Conservation (phyloP, 768 basidiomycete genomes). For the Naganishia vishniacii region DNA sequence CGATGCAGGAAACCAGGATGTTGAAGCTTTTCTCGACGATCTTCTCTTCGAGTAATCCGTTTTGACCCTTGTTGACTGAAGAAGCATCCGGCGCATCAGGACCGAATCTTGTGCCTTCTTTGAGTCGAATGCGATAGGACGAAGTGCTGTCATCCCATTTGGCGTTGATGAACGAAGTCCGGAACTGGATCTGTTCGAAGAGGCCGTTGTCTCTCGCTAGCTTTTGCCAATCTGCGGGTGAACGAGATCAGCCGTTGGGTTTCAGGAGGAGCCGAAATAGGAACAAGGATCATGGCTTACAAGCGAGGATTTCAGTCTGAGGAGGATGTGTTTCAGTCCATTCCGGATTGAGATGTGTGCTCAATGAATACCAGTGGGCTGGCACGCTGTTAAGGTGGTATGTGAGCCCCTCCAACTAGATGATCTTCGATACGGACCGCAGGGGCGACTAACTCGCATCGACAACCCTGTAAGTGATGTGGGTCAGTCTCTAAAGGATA, state of each 20-base stretch:
- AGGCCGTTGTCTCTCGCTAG: conserved; percentile 25
- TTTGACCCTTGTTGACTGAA: neutral
- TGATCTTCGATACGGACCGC: neutral
- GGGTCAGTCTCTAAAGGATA: neutral
- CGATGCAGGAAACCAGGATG: conserved; percentile 28
- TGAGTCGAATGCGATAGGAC: conserved; percentile 20
- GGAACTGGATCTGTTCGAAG: conserved; percentile 25
- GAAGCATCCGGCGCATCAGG: conserved; percentile 18
- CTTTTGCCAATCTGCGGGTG: conserved; percentile 28
- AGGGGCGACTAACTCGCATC: conserved; percentile 33
- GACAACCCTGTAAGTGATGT: conserved; percentile 30
- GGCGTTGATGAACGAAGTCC: conserved; percentile 21
- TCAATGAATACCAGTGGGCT: conserved; percentile 30
- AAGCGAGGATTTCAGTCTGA: conserved; percentile 30
- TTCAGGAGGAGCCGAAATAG: no score
- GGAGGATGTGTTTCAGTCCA: conserved; percentile 32
- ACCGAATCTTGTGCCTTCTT: neutral
- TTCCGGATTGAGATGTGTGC: conserved; percentile 28
- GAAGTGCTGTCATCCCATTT: conserved; percentile 22
- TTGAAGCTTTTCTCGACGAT: conserved; percentile 13
- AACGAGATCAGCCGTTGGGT: neutral
- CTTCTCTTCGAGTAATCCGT: neutral
- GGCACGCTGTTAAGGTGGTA: conserved; percentile 20
- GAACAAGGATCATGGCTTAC: no score
- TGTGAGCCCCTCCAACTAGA: neutral